These are phyloP conservation scores for Nigrospora osmanthi DNA, from an alignment of 2,329 filamentous ascomycete species.

Conservation along the genomic window DNA sequence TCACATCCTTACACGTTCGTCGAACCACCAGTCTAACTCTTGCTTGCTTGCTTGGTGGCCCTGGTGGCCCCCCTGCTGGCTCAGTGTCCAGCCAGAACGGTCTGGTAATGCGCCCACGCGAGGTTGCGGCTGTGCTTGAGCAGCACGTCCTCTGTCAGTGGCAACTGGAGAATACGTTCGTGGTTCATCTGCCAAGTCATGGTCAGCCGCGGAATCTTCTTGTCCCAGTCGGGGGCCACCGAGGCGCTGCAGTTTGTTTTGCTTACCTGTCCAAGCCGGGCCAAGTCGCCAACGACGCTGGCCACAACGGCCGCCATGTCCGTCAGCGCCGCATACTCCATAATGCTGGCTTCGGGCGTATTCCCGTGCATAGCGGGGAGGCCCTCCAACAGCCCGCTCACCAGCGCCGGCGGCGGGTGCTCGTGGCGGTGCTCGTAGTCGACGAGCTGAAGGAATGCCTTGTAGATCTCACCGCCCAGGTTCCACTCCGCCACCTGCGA, in stretches of 20 bases:
- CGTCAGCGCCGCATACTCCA: constrained; percentile 23
- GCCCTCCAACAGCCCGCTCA: constrained; percentile 50
- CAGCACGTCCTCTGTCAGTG: constrained; percentile 23
- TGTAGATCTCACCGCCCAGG: constrained; percentile 72
- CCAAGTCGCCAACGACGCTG: constrained; percentile 20
- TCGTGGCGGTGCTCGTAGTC: constrained; percentile 28
- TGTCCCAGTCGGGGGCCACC: neutral
- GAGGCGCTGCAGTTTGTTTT: neutral
- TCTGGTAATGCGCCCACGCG: constrained; percentile 22
- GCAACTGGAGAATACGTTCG: constrained; percentile 21
- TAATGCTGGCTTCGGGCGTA: constrained; percentile 20
- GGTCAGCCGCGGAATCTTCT: too few species aligned
- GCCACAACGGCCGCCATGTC: constrained; percentile 25
- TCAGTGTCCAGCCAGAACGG: constrained; percentile 18
- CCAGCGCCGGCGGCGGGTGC: constrained; percentile 31
- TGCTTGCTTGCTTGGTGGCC: too few species aligned
- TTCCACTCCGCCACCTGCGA: constrained; percentile 65
- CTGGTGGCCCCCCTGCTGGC: neutral
- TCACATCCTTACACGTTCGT: too few species aligned
- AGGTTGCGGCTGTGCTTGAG: constrained; percentile 22
- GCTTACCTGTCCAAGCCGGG: constrained; percentile 20
- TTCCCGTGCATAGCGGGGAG: constrained; percentile 45
- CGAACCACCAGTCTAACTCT: too few species aligned
- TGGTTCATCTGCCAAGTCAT: constrained; percentile 16
- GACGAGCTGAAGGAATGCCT: constrained; percentile 48